Evolutionary conservation across 306 rosid genomes (phyloP).

Genomic region (Quillaja saponaria): DNA sequence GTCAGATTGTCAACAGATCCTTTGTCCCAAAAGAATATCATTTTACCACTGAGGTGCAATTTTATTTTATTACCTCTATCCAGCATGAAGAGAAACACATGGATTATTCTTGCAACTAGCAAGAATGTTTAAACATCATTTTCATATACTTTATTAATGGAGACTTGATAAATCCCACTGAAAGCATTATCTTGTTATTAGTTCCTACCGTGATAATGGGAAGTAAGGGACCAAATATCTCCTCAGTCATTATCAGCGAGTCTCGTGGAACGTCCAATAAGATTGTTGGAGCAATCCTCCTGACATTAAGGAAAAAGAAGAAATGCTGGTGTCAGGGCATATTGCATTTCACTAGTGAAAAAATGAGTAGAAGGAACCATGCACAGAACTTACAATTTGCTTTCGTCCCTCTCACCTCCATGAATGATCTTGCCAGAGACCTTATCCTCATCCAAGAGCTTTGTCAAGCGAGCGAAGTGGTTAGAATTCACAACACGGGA

Average conservation of each 20-base stretch:
- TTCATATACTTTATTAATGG: constrained; percentile 6
- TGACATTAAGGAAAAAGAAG: constrained; percentile 35
- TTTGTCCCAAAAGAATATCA: neutral
- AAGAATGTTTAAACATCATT: constrained; percentile 2
- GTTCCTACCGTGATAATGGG: constrained; percentile 81
- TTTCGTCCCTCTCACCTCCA: constrained; percentile 82
- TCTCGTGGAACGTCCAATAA: constrained; percentile 80
- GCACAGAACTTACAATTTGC: constrained; percentile 66
- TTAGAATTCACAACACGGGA: constrained; percentile 85
- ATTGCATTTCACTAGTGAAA: constrained; percentile 16
- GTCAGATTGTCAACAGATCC: neutral
- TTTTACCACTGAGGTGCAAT: neutral
- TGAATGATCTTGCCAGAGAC: constrained; percentile 80
- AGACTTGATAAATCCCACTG: neutral
- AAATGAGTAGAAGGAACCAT: constrained; percentile 6
- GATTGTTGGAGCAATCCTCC: constrained; percentile 90
- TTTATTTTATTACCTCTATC: constrained; percentile 5
- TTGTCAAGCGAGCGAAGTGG: constrained; percentile 81
- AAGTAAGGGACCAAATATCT: constrained; percentile 96
- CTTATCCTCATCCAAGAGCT: constrained; percentile 86
- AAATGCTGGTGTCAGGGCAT: constrained; percentile 23
- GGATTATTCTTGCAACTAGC: constrained; percentile 6
- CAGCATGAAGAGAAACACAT: constrained; percentile 2
- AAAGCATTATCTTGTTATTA: constrained; percentile 3
- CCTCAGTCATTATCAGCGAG: constrained; percentile 81